These are phyloP conservation scores for Phytophthora citrophthora DNA, from an alignment of 352 stramenopile species.

Conservation along the genomic window DNA sequence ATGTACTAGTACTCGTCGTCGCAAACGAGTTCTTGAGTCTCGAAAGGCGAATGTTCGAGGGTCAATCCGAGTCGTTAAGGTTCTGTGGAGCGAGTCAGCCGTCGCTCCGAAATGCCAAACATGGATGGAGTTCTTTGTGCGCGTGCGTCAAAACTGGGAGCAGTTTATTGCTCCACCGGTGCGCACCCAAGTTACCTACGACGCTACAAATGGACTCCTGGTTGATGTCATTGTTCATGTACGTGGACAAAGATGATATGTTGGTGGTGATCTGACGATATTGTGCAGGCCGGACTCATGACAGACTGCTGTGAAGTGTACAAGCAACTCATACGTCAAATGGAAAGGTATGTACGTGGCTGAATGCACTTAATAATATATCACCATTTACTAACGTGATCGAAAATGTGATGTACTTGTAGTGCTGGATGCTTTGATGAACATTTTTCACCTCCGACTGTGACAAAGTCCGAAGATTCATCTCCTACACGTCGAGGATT, in stretches of 20 bases:
- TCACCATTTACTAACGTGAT: background rate
- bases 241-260: slow-evolving; percentile 1
- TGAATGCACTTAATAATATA: background rate
- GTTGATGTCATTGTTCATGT: slow-evolving; percentile 69
- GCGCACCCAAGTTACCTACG: slow-evolving; percentile 69
- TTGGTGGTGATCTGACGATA: too few relatives aligned
- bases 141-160: slow-evolving; percentile 35
- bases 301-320: slow-evolving; percentile 41
- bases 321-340: slow-evolving; percentile 46
- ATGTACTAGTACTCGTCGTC: slow-evolving; percentile 10
- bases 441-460: slow-evolving; percentile 44
- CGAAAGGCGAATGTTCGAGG: slow-evolving; percentile 51
- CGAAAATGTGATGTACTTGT: background rate
- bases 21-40: slow-evolving; percentile 71
- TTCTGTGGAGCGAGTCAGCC: slow-evolving; percentile 88
- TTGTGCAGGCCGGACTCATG: slow-evolving; percentile 40
- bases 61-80: slow-evolving; percentile 81
- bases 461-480: slow-evolving; percentile 44
- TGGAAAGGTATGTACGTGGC: slow-evolving; percentile 42
- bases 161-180: slow-evolving; percentile 46
- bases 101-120: slow-evolving; percentile 36
- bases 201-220: slow-evolving; percentile 58
- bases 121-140: slow-evolving; percentile 26
- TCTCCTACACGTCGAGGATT: slow-evolving; percentile 30
- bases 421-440: slow-evolving; percentile 68